Percentiles rank a stretch among this genome's conserved stretches.
phyloP scores from a whole-genome alignment of 768 basidiomycete genomes.

The Termitomyces sp. region DNA sequence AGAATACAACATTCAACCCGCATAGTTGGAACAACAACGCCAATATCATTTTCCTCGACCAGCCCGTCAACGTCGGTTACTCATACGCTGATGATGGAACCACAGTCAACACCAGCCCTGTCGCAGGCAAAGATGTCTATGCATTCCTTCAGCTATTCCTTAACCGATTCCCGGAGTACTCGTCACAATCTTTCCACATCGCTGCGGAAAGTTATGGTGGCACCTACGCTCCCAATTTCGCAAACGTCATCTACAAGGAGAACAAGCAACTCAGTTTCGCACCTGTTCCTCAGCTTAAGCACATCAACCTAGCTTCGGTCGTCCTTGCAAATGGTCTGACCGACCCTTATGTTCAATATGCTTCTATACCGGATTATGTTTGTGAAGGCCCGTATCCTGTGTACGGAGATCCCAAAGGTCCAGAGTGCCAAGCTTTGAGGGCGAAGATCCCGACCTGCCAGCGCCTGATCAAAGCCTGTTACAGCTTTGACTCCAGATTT shows the following conservation, averaged over 20 bases:
- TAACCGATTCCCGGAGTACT: conserved; percentile 71
- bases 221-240: conserved; percentile 83
- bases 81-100: conserved; percentile 79
- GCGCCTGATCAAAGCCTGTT: conserved; percentile 68
- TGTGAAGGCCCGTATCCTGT: conserved; percentile 83
- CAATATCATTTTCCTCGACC: conserved; percentile 74
- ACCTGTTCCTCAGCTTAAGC: conserved; percentile 46
- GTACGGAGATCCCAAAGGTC: conserved; percentile 65
- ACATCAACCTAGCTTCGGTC: conserved; percentile 79
- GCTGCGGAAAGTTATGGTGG: conserved; percentile 81
- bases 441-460: conserved; percentile 73
- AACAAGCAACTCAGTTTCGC: conserved; percentile 56
- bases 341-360: conserved; percentile 80
- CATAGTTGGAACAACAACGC: conserved; percentile 84
- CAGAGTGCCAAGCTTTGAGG: conserved; percentile 61
- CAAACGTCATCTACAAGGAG: conserved; percentile 73
- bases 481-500: conserved; percentile 54
- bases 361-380: conserved; percentile 74
- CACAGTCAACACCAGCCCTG: conserved; percentile 74
- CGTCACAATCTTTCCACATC: conserved; percentile 67
- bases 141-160: conserved; percentile 82
- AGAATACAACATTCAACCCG: conserved; percentile 68
- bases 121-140: conserved; percentile 88
- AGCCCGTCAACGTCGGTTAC: conserved; percentile 88
- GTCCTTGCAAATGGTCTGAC: conserved; percentile 88